Evolutionary conservation across 331 rosid genomes (phyloP), one percentile per base, ranked within the genome.

Genomic region (Phaseolus coccineus): DNA sequence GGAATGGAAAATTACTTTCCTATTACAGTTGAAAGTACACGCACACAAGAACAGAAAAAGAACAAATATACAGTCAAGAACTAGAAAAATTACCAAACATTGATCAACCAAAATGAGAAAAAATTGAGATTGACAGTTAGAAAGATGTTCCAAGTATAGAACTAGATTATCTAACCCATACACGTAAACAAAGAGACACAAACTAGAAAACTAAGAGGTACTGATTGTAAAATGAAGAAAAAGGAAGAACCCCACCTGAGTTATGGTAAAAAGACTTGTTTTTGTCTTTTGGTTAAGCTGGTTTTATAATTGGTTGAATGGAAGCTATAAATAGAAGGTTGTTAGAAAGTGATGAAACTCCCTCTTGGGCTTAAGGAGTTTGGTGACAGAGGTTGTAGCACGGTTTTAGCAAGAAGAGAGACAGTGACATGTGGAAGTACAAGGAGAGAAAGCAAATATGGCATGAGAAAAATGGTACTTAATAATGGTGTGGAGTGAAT

Each of bases 381-480:
- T 55, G 48, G 79, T 69, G 24, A 66, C 64, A 16, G 64, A 28
- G 30, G 48, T 67, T 50, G 83, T 65, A 81, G 82, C 73, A 84
- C 78, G 61, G 84, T 31, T 72, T 71, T 63, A 65, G 78, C 33
- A 84, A 83, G 48, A 58, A 64, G 72, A 64, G 73, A 1, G 84
- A 71, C 70, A 77, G 80, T 83, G 85, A 79, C 83, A 82, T 42
- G 44, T 84, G 70, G 68, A 51, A 56, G 37, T 48, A 37, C 31
- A 75, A 69, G 65, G 81, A 81, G 79, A 39, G 69, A 55, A 75
- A 44, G 84, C 70, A 82, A 50, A 47, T 77, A 78, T 80, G 56
- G 77, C 51, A 79, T 76, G 63, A 78, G 58, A 59, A 68, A 68
- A 67, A 68, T 47, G 65, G 19, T 64, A 64, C 42, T 80, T 55